Evolutionary conservation across 768 basidiomycete species (phyloP).

Genomic region (Lactarius psammicola): DNA sequence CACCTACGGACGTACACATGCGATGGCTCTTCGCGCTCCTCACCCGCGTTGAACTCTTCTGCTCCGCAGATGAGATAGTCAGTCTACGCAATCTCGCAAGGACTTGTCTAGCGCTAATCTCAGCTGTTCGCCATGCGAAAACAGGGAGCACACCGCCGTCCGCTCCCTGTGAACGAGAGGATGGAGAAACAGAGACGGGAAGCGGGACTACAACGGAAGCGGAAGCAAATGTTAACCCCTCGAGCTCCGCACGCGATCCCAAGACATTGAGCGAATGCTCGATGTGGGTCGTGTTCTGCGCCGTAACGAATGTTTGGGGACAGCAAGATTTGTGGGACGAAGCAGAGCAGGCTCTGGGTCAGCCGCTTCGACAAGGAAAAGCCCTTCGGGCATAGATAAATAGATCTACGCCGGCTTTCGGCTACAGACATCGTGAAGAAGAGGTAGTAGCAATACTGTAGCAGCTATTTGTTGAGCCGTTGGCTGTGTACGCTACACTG

Average conservation of each 20-base stretch:
- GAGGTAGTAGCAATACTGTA: background rate
- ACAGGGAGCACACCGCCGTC: background rate
- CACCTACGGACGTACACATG: conserved; percentile 54
- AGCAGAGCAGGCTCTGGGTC: conserved; percentile 43
- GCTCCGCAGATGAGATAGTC: conserved; percentile 75
- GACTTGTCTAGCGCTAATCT: conserved; percentile 49
- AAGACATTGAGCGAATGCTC: conserved; percentile 43
- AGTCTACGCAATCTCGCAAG: conserved; percentile 73
- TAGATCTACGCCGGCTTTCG: background rate
- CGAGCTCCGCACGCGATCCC: background rate
- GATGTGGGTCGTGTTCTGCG: conserved; percentile 74
- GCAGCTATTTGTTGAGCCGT: background rate
- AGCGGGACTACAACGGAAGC: background rate
- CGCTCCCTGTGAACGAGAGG: background rate
- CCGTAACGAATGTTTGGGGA: conserved; percentile 67
- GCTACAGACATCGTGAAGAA: background rate
- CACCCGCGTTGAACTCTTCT: conserved; percentile 61
- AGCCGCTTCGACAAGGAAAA: background rate
- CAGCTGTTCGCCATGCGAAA: conserved; percentile 19
- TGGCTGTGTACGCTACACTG: background rate
- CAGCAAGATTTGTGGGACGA: conserved; percentile 82
- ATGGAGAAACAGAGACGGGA: conserved; percentile 12
- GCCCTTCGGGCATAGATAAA: background rate
- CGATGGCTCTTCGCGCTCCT: conserved; percentile 80
- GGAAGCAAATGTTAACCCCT: conserved; percentile 3